Conservation (phyloP, 129 eudicot species). For the Flaveria linearis region DNA sequence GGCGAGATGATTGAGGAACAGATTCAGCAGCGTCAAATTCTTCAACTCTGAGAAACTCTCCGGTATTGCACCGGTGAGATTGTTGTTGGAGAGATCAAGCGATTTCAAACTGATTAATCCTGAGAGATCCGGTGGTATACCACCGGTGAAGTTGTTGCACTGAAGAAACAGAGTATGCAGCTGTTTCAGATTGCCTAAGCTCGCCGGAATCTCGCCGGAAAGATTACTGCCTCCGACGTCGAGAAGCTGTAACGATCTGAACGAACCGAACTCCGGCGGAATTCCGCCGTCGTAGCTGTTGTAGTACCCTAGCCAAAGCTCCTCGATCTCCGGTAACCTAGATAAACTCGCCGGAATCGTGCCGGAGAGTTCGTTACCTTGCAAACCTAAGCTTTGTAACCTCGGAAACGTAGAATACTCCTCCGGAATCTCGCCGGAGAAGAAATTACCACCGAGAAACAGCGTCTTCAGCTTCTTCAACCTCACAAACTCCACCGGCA, state of each 20-base stretch:
- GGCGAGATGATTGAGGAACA: conserved; percentile 59
- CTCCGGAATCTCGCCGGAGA: conserved; percentile 73
- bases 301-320: conserved; percentile 59
- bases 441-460: conserved; percentile 71
- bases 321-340: conserved; percentile 39
- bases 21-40: conserved; percentile 61
- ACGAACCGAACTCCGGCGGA: conserved; percentile 67
- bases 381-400: conserved; percentile 45
- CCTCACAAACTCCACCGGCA: conserved; percentile 55
- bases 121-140: conserved; percentile 59
- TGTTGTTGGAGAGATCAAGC: conserved; percentile 60
- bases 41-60: conserved; percentile 41
- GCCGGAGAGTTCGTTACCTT: conserved; percentile 66
- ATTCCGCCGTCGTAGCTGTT: conserved; percentile 66
- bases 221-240: conserved; percentile 67
- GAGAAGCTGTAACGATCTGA: conserved; percentile 41
- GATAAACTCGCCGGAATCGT: conserved; percentile 58
- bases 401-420: conserved; percentile 40
- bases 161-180: conserved; percentile 73
- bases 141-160: conserved; percentile 59
- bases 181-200: conserved; percentile 56
- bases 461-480: conserved; percentile 40
- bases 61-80: conserved; percentile 69
- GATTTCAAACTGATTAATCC: conserved; percentile 63
- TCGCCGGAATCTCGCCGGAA: conserved; percentile 74